Evolutionary conservation across 805 yeast genomes (phyloP).

Genomic region (Scheffersomyces amazonensis): DNA sequence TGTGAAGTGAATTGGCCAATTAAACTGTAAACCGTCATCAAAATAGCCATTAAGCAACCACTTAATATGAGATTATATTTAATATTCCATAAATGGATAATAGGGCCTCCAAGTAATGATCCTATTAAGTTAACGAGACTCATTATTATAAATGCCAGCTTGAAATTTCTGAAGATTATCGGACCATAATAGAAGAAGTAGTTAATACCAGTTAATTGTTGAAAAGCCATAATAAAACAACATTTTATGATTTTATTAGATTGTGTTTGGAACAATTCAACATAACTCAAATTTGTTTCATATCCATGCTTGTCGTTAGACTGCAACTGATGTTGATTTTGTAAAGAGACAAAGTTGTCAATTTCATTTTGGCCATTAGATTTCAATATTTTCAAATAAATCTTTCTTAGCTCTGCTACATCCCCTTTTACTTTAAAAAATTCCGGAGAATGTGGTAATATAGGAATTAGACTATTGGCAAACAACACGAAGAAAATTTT

Average conservation of each 20-base stretch:
- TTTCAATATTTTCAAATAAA: background rate
- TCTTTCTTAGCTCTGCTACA: background rate
- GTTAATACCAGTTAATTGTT: slow-evolving; percentile 33
- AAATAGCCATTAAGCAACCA: slow-evolving; percentile 11
- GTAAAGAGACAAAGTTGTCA: background rate
- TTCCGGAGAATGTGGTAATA: slow-evolving; percentile 2
- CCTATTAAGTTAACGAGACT: slow-evolving; percentile 18
- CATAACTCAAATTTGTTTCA: background rate
- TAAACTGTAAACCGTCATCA: slow-evolving; percentile 13
- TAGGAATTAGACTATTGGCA: background rate
- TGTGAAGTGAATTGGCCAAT: slow-evolving; percentile 6
- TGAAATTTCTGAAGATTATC: slow-evolving; percentile 16
- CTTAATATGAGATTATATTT: slow-evolving; percentile 11
- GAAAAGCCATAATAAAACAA: slow-evolving; percentile 25
- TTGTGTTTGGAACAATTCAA: background rate
- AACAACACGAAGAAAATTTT: background rate
- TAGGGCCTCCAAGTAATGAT: slow-evolving; percentile 12
- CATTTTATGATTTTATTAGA: slow-evolving; percentile 8
- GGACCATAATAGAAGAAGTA: slow-evolving; percentile 30
- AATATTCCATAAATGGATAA: slow-evolving; percentile 11
- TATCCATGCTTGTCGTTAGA: too few species aligned
- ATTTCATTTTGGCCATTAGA: slow-evolving; percentile 39
- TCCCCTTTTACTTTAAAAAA: background rate
- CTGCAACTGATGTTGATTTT: background rate
- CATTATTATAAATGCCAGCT: slow-evolving; percentile 12